Evolutionary conservation across 768 basidiomycete species (phyloP).

Genomic region (Leccinum barrowsii): DNA sequence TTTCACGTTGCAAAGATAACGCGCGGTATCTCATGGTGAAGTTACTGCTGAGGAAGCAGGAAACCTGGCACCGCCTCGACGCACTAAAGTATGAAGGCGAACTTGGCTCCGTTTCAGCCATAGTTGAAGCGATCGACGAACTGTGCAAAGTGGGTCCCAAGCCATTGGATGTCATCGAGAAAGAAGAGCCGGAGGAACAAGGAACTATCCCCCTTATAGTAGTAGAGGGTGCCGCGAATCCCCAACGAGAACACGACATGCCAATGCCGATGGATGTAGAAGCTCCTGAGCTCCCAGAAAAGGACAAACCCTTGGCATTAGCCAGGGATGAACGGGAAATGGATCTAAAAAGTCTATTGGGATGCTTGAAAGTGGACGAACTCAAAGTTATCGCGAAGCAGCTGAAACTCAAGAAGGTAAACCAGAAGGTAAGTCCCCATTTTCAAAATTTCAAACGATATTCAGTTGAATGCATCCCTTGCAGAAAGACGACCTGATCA

Average conservation of each 20-base stretch:
- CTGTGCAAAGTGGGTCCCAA: slow-evolving; percentile 32
- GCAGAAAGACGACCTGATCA: slow-evolving; percentile 37
- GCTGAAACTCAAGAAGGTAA: slow-evolving; percentile 38
- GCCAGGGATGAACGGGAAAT: slow-evolving; percentile 41
- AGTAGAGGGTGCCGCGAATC: slow-evolving; percentile 20
- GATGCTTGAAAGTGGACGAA: slow-evolving; percentile 42
- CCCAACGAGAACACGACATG: slow-evolving; percentile 3
- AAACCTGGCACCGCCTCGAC: slow-evolving; percentile 49
- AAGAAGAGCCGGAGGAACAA: slow-evolving; percentile 20
- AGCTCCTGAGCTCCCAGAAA: background rate
- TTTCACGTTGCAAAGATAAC: slow-evolving; percentile 37
- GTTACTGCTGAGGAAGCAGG: slow-evolving; percentile 56
- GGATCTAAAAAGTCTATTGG: slow-evolving; percentile 38
- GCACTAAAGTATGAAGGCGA: slow-evolving; percentile 41
- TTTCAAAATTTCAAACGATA: background rate
- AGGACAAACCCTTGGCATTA: slow-evolving; percentile 27
- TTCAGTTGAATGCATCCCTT: background rate
- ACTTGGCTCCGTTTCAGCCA: slow-evolving; percentile 36
- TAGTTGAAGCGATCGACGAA: slow-evolving; percentile 42
- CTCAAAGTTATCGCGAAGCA: slow-evolving; percentile 42
- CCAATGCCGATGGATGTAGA: slow-evolving; percentile 5
- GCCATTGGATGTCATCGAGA: slow-evolving; percentile 4
- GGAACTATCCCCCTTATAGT: slow-evolving; percentile 37
- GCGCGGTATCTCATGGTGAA: slow-evolving; percentile 62
- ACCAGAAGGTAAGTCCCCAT: slow-evolving; percentile 29